Evolutionary conservation across 1,284 basidiomycete genomes (phyloP).

Genomic region (Schizopora paradoxa): DNA sequence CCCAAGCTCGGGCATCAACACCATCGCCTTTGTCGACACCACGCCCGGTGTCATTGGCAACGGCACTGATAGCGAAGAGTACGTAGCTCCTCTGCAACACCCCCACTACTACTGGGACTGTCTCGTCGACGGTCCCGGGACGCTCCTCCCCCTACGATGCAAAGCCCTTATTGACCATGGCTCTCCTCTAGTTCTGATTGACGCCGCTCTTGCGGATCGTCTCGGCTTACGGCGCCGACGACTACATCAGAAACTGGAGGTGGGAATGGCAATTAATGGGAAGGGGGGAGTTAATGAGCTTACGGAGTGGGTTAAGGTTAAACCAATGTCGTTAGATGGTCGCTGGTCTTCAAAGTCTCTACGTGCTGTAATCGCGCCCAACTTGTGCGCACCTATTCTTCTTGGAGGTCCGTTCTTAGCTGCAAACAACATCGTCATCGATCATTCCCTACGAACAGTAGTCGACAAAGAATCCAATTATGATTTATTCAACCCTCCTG

Average conservation of each 20-base stretch:
- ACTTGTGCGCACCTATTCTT: not conserved
- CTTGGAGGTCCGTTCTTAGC: not conserved
- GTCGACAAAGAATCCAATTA: not conserved
- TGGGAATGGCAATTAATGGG: too few species aligned
- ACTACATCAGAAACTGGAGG: not conserved
- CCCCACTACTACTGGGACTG: conserved; percentile 14
- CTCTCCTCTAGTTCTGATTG: conserved; percentile 12
- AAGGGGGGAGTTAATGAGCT: too few species aligned
- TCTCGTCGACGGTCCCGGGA: conserved; percentile 11
- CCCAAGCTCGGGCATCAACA: too few species aligned
- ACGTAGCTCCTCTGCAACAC: not conserved
- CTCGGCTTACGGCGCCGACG: not conserved
- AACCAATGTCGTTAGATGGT: too few species aligned
- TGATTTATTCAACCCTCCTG: not conserved
- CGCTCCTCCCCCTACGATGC: not conserved
- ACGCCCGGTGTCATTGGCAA: not conserved
- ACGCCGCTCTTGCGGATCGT: not conserved
- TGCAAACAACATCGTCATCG: not conserved
- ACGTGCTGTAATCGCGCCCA: not conserved
- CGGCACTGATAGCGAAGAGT: not conserved
- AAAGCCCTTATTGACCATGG: conserved; percentile 19
- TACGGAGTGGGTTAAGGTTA: too few species aligned
- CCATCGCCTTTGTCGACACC: too few species aligned
- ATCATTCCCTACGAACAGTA: not conserved
- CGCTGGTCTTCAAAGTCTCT: not conserved